Base-by-base conservation (phyloP, 345 rosid species). In the Microthlaspi erraticum region DNA sequence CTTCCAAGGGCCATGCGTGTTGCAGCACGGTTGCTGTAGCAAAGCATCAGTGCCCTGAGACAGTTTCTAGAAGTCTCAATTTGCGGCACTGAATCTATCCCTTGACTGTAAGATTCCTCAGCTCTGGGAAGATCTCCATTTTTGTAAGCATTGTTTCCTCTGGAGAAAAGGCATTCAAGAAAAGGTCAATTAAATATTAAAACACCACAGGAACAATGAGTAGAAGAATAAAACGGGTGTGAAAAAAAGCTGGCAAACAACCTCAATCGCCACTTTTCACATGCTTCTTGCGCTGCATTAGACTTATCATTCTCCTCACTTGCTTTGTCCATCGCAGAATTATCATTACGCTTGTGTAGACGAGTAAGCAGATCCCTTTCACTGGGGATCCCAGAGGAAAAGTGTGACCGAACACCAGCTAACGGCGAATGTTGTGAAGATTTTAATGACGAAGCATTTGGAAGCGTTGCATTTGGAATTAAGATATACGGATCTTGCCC, bases 211-310 rank as follows among this genome's bases (percentile, higher is more conserved):
- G 32, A 33, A 56, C 56, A 76, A 55, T 46, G 20, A 26, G 62
- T 41, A 70, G 5, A 48, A 37, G 44, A 55, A 50, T 53, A 33
- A 62, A 39, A 50, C 29, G 46, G 56, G 59, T 26, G 48, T 26
- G 19, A 18, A 64, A 23, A 76, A 63, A 13, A 36, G 33, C 57
- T 36, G 52, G 61, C 32, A 57, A 64, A 66, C 71, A 67, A 90
- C 99, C 98, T 95, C 76, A 90, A 71, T 44, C 99, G 92, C 98
- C 98, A 95, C 81, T 87, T 95, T 81, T 95, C 98, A 71, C 99
- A 92, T 66, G 88, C 84, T 84, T 95, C 99, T 71, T 87, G 92
- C 62, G 87, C 84, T 68, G 81, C 87, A 68, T 65, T 74, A 77
- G 89, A 52, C 71, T 68, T 82, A 48, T 77, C 79, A 44, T 83